Evolutionary conservation across 495 filamentous ascomycete genomes (phyloP).

Genomic region (Zalerion maritima): DNA sequence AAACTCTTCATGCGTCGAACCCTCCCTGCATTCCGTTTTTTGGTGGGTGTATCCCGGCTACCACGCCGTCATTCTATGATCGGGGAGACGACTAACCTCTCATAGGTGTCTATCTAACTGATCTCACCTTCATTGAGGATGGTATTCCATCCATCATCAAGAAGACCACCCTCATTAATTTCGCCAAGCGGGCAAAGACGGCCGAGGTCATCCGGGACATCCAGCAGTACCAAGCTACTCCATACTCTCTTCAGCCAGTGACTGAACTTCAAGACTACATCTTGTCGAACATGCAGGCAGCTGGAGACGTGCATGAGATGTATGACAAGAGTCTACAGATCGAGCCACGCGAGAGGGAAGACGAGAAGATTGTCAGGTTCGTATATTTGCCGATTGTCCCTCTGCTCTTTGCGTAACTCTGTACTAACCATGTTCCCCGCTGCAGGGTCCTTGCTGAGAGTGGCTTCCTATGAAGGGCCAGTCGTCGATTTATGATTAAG

Average conservation of each 20-base stretch:
- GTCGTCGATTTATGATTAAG: too few relatives aligned
- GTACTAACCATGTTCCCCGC: slow-evolving; percentile 4
- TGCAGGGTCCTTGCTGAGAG: slow-evolving; percentile 20
- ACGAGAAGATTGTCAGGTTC: slow-evolving; percentile 60
- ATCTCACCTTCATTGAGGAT: slow-evolving; percentile 97
- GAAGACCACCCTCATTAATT: slow-evolving; percentile 92
- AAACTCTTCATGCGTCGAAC: slow-evolving; percentile 79
- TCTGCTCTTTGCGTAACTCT: not conserved
- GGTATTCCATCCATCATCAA: slow-evolving; percentile 92
- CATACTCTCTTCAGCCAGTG: slow-evolving; percentile 78
- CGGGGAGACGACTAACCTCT: slow-evolving; percentile 3
- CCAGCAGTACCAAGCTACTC: slow-evolving; percentile 94
- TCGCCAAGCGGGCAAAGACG: slow-evolving; percentile 93
- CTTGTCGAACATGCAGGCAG: slow-evolving; percentile 80
- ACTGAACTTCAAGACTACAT: slow-evolving; percentile 95
- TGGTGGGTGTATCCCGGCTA: slow-evolving; percentile 42
- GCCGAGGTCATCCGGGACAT: slow-evolving; percentile 97
- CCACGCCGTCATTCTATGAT: slow-evolving; percentile 4
- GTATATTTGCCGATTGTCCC: slow-evolving; percentile 9
- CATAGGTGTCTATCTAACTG: slow-evolving; percentile 87
- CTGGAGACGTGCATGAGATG: slow-evolving; percentile 96
- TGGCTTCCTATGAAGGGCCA: slow-evolving; percentile 20
- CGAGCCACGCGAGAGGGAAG: slow-evolving; percentile 88
- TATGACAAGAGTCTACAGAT: slow-evolving; percentile 87
- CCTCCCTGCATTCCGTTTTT: slow-evolving; percentile 98